Conservation (phyloP, 768 basidiomycete genomes). For the Crassisporium funariophilum region DNA sequence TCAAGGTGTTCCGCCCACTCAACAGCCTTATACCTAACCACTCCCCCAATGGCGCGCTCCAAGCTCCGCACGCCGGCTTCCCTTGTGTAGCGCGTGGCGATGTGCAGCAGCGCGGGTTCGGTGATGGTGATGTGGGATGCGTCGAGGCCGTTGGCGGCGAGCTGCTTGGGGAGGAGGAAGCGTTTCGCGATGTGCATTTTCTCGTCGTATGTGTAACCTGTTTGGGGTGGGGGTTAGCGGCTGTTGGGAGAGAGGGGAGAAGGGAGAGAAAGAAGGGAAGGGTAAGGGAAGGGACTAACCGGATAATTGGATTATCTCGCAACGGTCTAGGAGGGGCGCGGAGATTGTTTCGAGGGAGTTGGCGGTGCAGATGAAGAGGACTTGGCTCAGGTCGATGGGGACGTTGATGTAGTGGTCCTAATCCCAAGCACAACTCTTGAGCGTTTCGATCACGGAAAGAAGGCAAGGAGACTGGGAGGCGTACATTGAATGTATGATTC, state of each 20-base stretch:
- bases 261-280: not conserved
- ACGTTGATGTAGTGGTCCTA: constrained; percentile 93
- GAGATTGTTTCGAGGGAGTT: constrained; percentile 90
- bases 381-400: constrained; percentile 84
- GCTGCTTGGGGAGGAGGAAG: constrained; percentile 89
- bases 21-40: constrained; percentile 92
- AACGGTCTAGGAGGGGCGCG: constrained; percentile 84
- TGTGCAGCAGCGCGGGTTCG: constrained; percentile 67
- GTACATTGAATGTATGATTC: constrained; percentile 78
- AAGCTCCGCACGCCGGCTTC: constrained; percentile 93
- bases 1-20: constrained; percentile 80
- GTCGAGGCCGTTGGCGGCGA: constrained; percentile 74
- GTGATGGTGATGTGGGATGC: constrained; percentile 62
- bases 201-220: constrained; percentile 86
- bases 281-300: constrained; percentile 39
- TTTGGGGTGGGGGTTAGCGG: not conserved
- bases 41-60: constrained; percentile 82
- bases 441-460: not conserved
- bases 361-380: constrained; percentile 92
- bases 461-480: constrained; percentile 18
- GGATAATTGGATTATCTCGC: constrained; percentile 82
- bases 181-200: constrained; percentile 87
- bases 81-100: constrained; percentile 81
- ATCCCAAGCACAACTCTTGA: constrained; percentile 7
- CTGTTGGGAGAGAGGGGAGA: not conserved